Evolutionary conservation across 192 early-diverging fungal species (phyloP), one percentile per base, ranked within the genome.

Genomic region (Coemansia sp.): DNA sequence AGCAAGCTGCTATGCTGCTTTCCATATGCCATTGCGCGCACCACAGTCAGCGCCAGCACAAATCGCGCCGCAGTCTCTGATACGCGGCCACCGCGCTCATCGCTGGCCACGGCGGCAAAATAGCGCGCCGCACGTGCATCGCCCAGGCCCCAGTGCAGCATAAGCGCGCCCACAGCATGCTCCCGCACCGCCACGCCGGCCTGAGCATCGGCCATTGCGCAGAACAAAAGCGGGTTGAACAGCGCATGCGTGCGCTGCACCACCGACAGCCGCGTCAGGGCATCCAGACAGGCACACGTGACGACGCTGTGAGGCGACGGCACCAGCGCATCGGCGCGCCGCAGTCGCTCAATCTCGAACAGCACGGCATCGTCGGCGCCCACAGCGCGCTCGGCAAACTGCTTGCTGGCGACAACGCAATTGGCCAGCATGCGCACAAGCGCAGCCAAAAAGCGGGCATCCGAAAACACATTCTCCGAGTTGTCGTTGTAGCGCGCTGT

Each of bases 401-500:
- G 56, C 21, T 2, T 23, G 68, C 77, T 80, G 57, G 23, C 56
- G 25, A 91, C 79, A 12, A 93, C 73, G 0, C 87, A 65, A 64
- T 90, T 83, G 17, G 86, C 88, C 25, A 93, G 67, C 0, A 88
- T 84, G 10, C 82, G 85, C n/a, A 96, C 86, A n/a, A 94, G 67
- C 1, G 83, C 83, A 10, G 87, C 82, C 19, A 96, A 70, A 61
- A 88, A 96, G 59, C 90, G 91, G 60, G 85, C 83, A 59, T 96
- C 94, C 1, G 93, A 87, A 48, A 87, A 94, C 79, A 75, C 73
- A 69, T 96, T 98, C 51, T 89, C 88, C 49, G 90, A 88, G 66
- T 97, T 99, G 75, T 97, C 94, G 73, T 99, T 99, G 76, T 89
- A 93, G 43, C 86, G 77, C 55, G 97, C 79, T n/a, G 94, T 75